Base-by-base conservation (phyloP, 2,329 filamentous ascomycete genomes). In the Mycosphaerella sp. region DNA sequence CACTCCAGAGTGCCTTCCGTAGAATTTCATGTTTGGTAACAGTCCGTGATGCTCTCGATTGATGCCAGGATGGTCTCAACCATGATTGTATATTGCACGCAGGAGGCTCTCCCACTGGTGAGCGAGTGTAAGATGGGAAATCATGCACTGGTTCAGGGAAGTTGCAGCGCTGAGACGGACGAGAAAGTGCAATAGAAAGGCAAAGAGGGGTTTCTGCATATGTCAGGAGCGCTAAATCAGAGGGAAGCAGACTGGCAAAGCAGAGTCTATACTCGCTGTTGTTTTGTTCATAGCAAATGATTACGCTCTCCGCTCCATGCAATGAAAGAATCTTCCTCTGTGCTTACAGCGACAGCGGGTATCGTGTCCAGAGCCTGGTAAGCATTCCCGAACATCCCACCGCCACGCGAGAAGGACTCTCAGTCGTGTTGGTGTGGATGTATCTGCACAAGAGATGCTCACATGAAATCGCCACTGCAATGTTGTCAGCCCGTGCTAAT, bases 391-490 rank as follows among this genome's bases (percentile, higher is more conserved):
- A 38, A 11, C 34, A 38, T 9, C 34, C 23, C 42, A 26, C 10
- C 8, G 23, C 42, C 6, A 29, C 4, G 11, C 3, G 8, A 5
- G 42, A 26, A 21, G 10, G 6, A 21, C 3, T 31, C 14, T 42
- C n/a, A 31, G 26, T 23, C n/a, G 2, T 29, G 36, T 23, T 7
- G 12, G 10, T 29, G 26, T 29, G 26, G 1, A 29, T 6, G 5
- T 6, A 29, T 7, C 5, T 29, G 26, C 26, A 7, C 26, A 29
- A 4, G 26, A 29, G 26, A 14, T 21, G 42, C 31, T 53, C 42
- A 56, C 54, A 56, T 56, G 50, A 56, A 56, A 38, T 56, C 54
- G 14, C 50, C 50, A 31, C 50, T 56, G 17, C 6, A 17, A 14
- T 6, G 36, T 4, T 14, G 50, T 56, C 47, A 56, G 54, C 42